Conservation (phyloP, 805 yeast species). For the Starmerella powellii region DNA sequence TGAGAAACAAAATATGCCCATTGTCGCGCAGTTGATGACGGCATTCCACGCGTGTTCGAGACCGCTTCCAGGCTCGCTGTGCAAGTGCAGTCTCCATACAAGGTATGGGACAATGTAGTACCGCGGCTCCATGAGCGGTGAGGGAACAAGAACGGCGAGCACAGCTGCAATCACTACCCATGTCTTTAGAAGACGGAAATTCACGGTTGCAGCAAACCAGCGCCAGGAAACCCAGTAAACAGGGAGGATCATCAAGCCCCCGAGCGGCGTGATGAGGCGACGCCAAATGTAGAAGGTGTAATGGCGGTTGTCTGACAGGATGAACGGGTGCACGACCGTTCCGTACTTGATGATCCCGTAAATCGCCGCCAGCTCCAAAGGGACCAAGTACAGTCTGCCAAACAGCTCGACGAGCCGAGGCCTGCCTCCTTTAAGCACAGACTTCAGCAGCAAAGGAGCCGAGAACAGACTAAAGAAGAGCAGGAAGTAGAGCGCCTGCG, state of each 20-base stretch:
- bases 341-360: slow-evolving; percentile 15
- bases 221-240: slow-evolving; percentile 50
- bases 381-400: not conserved
- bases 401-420: not conserved
- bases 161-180: slow-evolving; percentile 43
- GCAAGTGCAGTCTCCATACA: slow-evolving; percentile 53
- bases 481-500: slow-evolving; percentile 70
- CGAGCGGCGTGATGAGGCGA: slow-evolving; percentile 36
- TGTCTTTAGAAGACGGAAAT: slow-evolving; percentile 9
- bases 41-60: slow-evolving; percentile 55
- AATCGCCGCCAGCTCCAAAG: slow-evolving; percentile 16
- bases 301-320: slow-evolving; percentile 90
- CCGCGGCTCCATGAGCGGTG: slow-evolving; percentile 89
- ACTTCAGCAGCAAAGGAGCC: slow-evolving; percentile 60
- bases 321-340: slow-evolving; percentile 77
- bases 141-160: slow-evolving; percentile 58
- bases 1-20: slow-evolving; percentile 45
- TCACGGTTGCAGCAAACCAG: slow-evolving; percentile 28
- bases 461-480: slow-evolving; percentile 54
- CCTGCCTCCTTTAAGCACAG: slow-evolving; percentile 1
- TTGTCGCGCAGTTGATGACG: slow-evolving; percentile 41
- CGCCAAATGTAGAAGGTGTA: slow-evolving; percentile 78
- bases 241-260: slow-evolving; percentile 41
- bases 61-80: slow-evolving; percentile 26
- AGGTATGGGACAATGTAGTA: slow-evolving; percentile 75